Percentiles rank a stretch among this genome's conserved stretches.
Conservation (phyloP, 768 basidiomycete genomes). For the Paxillus ammoniavirescens region DNA sequence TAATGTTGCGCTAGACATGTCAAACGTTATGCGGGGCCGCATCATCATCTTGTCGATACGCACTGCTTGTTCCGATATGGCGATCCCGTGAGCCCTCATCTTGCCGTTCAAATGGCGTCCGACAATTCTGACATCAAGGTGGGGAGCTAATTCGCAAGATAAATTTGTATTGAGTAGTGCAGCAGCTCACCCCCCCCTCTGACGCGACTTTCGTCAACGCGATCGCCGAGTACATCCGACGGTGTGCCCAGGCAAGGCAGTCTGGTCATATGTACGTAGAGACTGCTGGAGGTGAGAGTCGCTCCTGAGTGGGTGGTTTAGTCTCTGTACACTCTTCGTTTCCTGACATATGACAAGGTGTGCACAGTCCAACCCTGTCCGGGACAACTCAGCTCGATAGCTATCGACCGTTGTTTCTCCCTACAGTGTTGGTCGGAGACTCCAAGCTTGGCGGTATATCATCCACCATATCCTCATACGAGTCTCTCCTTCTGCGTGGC, state of each 20-base stretch:
- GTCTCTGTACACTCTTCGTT: neutral
- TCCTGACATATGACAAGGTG: slow-evolving; percentile 49
- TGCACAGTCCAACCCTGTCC: slow-evolving; percentile 86
- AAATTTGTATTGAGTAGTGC: slow-evolving; percentile 3
- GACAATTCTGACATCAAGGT: slow-evolving; percentile 33
- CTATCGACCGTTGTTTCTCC: slow-evolving; percentile 85
- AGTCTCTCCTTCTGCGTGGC: slow-evolving; percentile 86
- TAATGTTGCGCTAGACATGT: slow-evolving; percentile 55
- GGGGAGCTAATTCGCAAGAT: neutral
- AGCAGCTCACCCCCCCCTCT: slow-evolving; percentile 42
- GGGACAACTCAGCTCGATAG: slow-evolving; percentile 82
- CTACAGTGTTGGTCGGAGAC: slow-evolving; percentile 85
- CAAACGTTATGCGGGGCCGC: slow-evolving; percentile 45
- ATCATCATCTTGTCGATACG: slow-evolving; percentile 45
- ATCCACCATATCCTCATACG: slow-evolving; percentile 88
- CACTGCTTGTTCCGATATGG: slow-evolving; percentile 81
- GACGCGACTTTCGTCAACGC: slow-evolving; percentile 66
- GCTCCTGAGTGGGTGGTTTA: slow-evolving; percentile 10
- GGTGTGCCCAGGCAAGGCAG: slow-evolving; percentile 39
- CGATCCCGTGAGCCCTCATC: slow-evolving; percentile 91
- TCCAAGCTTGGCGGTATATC: slow-evolving; percentile 92
- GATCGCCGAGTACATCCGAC: slow-evolving; percentile 59
- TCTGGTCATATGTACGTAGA: slow-evolving; percentile 77
- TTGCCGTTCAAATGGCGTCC: slow-evolving; percentile 63
- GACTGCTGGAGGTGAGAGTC: slow-evolving; percentile 88